A percentile compares a stretch with the other conserved stretches of the same genome.
Conservation (phyloP, 1,284 basidiomycete genomes). For the Melampsora americana region DNA sequence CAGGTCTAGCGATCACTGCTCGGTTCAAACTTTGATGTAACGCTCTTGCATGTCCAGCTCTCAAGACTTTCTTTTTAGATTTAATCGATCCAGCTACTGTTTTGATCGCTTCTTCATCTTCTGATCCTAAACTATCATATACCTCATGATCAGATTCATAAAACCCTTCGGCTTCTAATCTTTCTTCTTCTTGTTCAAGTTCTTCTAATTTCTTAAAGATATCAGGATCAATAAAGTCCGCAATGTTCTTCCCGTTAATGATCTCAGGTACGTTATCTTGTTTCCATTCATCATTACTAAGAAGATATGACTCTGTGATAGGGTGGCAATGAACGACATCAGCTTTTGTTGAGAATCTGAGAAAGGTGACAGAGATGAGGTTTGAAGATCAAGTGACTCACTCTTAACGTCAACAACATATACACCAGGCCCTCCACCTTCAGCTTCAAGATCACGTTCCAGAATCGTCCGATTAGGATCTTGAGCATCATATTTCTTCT, state of each 20-base stretch:
- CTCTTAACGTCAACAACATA: constrained; percentile 85
- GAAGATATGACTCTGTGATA: constrained; percentile 79
- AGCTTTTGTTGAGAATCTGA: neutral
- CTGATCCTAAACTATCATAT: constrained; percentile 57
- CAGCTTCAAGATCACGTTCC: constrained; percentile 73
- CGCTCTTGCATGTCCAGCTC: constrained; percentile 79
- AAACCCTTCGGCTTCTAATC: constrained; percentile 86
- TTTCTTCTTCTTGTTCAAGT: constrained; percentile 93
- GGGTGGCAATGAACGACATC: neutral
- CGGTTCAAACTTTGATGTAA: constrained; percentile 70
- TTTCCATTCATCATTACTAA: constrained; percentile 91
- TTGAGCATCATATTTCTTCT: constrained; percentile 78
- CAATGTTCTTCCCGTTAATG: constrained; percentile 96
- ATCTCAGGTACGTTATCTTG: constrained; percentile 93
- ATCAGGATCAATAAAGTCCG: constrained; percentile 99
- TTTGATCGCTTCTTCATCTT: constrained; percentile 78
- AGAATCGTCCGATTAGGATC: constrained; percentile 71
- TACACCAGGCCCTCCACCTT: constrained; percentile 80
- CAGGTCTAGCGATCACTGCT: constrained; percentile 51
- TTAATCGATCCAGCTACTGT: constrained; percentile 68
- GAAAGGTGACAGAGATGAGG: constrained; percentile 8
- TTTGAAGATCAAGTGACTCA: constrained; percentile 56
- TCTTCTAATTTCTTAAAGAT: constrained; percentile 95
- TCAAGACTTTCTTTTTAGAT: constrained; percentile 65
- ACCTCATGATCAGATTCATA: constrained; percentile 80